Evolutionary conservation across 2,329 filamentous ascomycete genomes (phyloP).

Genomic region (Orbilia javanica): DNA sequence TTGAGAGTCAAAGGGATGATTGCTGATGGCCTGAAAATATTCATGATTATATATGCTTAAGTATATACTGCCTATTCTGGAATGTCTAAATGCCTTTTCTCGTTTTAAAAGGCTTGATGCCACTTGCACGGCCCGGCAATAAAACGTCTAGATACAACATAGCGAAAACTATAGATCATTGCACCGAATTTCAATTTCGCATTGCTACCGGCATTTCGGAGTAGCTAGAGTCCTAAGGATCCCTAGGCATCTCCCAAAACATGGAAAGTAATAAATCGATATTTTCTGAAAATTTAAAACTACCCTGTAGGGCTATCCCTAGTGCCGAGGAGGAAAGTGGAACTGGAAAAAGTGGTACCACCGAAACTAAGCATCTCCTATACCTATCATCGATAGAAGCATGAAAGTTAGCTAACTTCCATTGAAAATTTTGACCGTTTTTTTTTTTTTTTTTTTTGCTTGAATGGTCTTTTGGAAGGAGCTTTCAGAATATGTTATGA

Average conservation of each 20-base stretch:
- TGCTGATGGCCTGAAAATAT: not conserved
- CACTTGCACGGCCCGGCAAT: not conserved
- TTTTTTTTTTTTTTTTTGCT: not conserved
- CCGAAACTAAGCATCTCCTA: not conserved
- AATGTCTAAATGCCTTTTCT: too few species aligned
- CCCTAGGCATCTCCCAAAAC: too few species aligned
- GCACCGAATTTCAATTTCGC: not conserved
- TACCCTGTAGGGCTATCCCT: not conserved
- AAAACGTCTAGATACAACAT: not conserved
- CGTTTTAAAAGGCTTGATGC: not conserved
- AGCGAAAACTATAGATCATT: not conserved
- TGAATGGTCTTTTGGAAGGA: not conserved
- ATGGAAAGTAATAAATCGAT: not conserved
- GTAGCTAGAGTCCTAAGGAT: not conserved
- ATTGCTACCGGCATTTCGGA: conserved; percentile 18
- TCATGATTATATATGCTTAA: not conserved
- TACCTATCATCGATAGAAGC: not conserved
- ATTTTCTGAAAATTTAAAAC: not conserved
- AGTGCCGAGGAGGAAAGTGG: not conserved
- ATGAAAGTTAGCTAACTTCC: not conserved
- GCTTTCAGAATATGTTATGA: not conserved
- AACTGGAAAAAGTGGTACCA: not conserved
- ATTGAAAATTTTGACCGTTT: not conserved
- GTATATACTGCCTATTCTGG: not conserved
- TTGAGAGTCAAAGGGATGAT: too few species aligned